Conservation (phyloP, 1,284 basidiomycete species). For the Leccinum ponderosum region DNA sequence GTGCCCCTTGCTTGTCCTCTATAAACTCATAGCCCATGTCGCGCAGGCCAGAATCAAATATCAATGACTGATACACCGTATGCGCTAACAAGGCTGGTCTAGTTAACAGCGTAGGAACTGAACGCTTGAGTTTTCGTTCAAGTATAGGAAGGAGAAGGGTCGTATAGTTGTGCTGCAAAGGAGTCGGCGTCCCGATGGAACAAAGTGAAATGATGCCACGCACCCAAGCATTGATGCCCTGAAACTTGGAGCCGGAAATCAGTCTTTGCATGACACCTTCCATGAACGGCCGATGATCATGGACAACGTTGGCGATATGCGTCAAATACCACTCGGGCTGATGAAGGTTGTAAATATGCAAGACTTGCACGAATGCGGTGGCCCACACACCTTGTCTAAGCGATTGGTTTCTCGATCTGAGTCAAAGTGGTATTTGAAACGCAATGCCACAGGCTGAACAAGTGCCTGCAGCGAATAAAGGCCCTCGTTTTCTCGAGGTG, state of each 20-base stretch:
- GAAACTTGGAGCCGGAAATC: slow-evolving; percentile 60
- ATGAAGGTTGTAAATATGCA: background rate
- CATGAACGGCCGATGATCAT: slow-evolving; percentile 82
- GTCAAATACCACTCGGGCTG: slow-evolving; percentile 98
- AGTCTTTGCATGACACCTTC: slow-evolving; percentile 76
- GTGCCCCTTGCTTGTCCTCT: slow-evolving; percentile 44
- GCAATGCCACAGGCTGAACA: slow-evolving; percentile 79
- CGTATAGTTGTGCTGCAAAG: slow-evolving; percentile 72
- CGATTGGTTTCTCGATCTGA: slow-evolving; percentile 85
- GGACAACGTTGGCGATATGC: slow-evolving; percentile 81
- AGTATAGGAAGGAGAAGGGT: slow-evolving; percentile 71
- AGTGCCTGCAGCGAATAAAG: slow-evolving; percentile 84
- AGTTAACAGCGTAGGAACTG: slow-evolving; percentile 73
- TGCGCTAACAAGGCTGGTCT: slow-evolving; percentile 90
- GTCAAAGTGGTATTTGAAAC: slow-evolving; percentile 98
- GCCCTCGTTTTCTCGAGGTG: slow-evolving; percentile 43
- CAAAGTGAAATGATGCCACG: slow-evolving; percentile 22
- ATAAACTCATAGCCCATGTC: slow-evolving; percentile 71
- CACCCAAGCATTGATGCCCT: slow-evolving; percentile 75
- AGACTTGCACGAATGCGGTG: background rate
- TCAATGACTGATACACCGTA: slow-evolving; percentile 89
- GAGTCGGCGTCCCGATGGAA: slow-evolving; percentile 6
- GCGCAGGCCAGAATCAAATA: slow-evolving; percentile 84
- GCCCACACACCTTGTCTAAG: slow-evolving; percentile 76
- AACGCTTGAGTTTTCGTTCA: slow-evolving; percentile 69